Conservation (phyloP, 352 stramenopile genomes). For the Chrysophaeum taylorii region DNA sequence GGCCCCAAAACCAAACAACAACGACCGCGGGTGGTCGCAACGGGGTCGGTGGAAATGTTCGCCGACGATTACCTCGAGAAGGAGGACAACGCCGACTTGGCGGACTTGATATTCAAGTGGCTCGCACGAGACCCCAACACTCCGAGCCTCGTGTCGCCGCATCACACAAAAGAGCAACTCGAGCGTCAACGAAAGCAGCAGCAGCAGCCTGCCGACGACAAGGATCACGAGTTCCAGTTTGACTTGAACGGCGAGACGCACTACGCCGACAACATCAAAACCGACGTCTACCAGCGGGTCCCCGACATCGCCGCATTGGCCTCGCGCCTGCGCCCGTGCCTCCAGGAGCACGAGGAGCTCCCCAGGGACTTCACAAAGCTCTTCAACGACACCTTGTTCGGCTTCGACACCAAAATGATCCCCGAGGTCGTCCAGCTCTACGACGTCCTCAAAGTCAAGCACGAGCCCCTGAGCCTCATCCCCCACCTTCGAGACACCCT, state of each 20-base stretch:
- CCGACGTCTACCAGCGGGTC: constrained; percentile 72
- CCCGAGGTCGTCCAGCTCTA: constrained; percentile 82
- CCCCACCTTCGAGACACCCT: constrained; percentile 84
- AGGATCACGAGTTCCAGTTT: constrained; percentile 5
- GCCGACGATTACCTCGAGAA: constrained; percentile 87
- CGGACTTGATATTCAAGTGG: constrained; percentile 82
- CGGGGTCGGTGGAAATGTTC: constrained; percentile 82
- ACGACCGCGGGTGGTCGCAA: constrained; percentile 56
- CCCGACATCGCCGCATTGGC: constrained; percentile 83
- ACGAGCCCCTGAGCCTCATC: constrained; percentile 84
- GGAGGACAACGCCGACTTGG: constrained; percentile 76
- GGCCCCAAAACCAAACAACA: constrained; percentile 20
- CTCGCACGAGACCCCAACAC: constrained; percentile 31
- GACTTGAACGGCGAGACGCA: background rate
- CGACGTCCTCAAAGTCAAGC: constrained; percentile 75
- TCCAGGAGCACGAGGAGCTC: constrained; percentile 83
- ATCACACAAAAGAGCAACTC: no score
- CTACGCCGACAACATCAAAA: constrained; percentile 52
- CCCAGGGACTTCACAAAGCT: constrained; percentile 84
- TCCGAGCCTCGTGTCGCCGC: background rate
- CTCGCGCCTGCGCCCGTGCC: constrained; percentile 76
- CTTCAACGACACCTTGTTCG: constrained; percentile 83
- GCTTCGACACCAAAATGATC: constrained; percentile 84
- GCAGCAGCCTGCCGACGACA: constrained; percentile 9
- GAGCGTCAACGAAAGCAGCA: no score